Evolutionary conservation across 345 rosid species (phyloP).

Genomic region (Linum lewisii): DNA sequence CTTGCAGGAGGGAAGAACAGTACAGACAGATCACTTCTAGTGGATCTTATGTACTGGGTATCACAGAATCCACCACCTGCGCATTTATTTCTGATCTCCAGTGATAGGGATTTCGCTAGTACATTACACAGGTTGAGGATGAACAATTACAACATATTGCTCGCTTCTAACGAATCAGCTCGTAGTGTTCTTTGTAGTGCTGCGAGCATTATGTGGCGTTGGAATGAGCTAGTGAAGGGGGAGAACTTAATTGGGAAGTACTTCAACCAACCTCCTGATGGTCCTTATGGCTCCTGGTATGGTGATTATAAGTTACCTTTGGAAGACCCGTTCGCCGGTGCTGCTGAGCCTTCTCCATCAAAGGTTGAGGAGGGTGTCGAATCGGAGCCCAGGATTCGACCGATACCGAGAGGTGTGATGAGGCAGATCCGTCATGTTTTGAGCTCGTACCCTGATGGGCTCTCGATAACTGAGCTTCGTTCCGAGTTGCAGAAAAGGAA

Average conservation of each 20-base stretch:
- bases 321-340: conserved; percentile 51
- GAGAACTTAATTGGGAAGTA: conserved; percentile 38
- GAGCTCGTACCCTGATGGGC: conserved; percentile 44
- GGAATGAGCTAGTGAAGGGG: conserved; percentile 52
- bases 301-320: conserved; percentile 62
- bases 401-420: conserved; percentile 37
- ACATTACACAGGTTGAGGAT: conserved; percentile 63
- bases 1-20: conserved; percentile 71
- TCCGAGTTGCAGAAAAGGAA: conserved; percentile 36
- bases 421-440: conserved; percentile 41
- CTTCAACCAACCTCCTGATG: conserved; percentile 91
- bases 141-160: conserved; percentile 85
- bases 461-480: conserved; percentile 40
- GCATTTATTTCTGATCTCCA: conserved; percentile 72
- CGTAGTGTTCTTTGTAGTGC: conserved; percentile 67
- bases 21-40: conserved; percentile 63
- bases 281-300: conserved; percentile 87
- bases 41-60: conserved; percentile 73
- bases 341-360: conserved; percentile 15
- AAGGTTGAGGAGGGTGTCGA: conserved; percentile 22
- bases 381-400: conserved; percentile 28
- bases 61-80: conserved; percentile 92
- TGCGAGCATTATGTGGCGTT: conserved; percentile 87
- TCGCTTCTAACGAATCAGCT: conserved; percentile 40
- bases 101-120: conserved; percentile 60